Evolutionary conservation across 148 eudicot genomes (phyloP).

Genomic region (Drosera capensis): DNA sequence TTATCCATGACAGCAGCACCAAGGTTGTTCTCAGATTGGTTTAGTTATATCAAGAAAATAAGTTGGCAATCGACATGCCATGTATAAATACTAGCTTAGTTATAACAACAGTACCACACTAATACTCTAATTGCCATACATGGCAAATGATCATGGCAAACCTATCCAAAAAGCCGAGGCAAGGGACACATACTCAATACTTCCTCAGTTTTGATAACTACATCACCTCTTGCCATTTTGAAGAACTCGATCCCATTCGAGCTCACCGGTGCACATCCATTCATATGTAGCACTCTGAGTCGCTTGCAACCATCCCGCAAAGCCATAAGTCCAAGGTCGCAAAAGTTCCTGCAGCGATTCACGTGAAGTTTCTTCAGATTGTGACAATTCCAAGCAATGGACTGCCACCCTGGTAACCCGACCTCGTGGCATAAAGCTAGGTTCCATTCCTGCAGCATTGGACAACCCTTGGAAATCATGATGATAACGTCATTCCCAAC

Average conservation of each 20-base stretch:
- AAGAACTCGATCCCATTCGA: slow-evolving; percentile 26
- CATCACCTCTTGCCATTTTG: slow-evolving; percentile 26
- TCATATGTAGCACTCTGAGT: slow-evolving; percentile 34
- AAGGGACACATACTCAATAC: slow-evolving; percentile 27
- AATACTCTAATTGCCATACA: too few species aligned
- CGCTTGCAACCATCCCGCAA: slow-evolving; percentile 38
- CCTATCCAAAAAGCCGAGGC: slow-evolving; percentile 14
- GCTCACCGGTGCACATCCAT: slow-evolving; percentile 24
- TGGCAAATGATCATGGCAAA: not conserved
- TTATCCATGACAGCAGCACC: too few species aligned
- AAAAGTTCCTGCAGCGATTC: slow-evolving; percentile 36
- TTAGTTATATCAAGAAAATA: too few species aligned
- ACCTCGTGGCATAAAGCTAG: slow-evolving; percentile 44
- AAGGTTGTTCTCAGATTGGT: too few species aligned
- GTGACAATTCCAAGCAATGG: slow-evolving; percentile 37
- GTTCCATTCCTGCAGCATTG: slow-evolving; percentile 53
- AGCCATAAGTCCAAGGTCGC: slow-evolving; percentile 36
- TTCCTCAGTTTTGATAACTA: slow-evolving; percentile 32
- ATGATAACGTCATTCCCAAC: slow-evolving; percentile 28
- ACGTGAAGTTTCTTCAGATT: slow-evolving; percentile 48
- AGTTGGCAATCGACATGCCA: too few species aligned
- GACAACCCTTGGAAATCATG: slow-evolving; percentile 47
- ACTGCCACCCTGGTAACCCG: slow-evolving; percentile 37
- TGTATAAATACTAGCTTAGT: too few species aligned
- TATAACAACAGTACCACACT: too few species aligned